Evolutionary conservation across 2,329 filamentous ascomycete genomes (phyloP).

Genomic region (Chaetomium strumarium): DNA sequence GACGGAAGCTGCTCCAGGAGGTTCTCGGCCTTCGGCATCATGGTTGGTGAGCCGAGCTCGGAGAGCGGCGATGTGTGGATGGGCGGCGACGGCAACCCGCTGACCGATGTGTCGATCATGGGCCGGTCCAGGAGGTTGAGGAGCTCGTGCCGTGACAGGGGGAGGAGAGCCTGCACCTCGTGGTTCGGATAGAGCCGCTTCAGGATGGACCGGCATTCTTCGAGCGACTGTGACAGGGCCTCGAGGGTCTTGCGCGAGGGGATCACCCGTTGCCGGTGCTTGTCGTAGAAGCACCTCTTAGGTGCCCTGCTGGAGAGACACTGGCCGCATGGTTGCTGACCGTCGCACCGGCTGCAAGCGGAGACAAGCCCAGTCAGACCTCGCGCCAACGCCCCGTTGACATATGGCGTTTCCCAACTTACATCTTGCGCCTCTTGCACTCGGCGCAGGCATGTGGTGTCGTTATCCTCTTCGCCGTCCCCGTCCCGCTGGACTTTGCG

Average conservation of each 20-base stretch:
- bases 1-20: slow-evolving; percentile 64
- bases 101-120: slow-evolving; percentile 32
- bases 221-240: slow-evolving; percentile 57
- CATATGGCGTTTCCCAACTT: slow-evolving; percentile 20
- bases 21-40: slow-evolving; percentile 45
- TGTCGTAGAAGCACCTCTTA: slow-evolving; percentile 74
- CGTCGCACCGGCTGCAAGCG: slow-evolving; percentile 61
- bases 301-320: slow-evolving; percentile 77
- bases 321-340: slow-evolving; percentile 73
- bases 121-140: slow-evolving; percentile 50
- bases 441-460: slow-evolving; percentile 65
- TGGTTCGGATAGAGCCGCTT: slow-evolving; percentile 57
- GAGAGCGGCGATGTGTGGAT: slow-evolving; percentile 45
- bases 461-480: slow-evolving; percentile 45
- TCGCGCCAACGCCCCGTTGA: too few species aligned
- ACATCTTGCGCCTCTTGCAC: slow-evolving; percentile 75
- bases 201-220: slow-evolving; percentile 58
- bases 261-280: slow-evolving; percentile 69
- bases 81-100: slow-evolving; percentile 48
- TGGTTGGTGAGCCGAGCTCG: slow-evolving; percentile 41
- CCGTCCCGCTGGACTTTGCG: slow-evolving; percentile 35
- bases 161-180: slow-evolving; percentile 45
- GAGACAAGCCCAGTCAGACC: slow-evolving; percentile 24
- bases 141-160: slow-evolving; percentile 54
- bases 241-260: slow-evolving; percentile 71